Evolutionary conservation across 1,284 basidiomycete species (phyloP), one percentile per base, ranked within the genome.

Genomic region (Pholiota adiposa): DNA sequence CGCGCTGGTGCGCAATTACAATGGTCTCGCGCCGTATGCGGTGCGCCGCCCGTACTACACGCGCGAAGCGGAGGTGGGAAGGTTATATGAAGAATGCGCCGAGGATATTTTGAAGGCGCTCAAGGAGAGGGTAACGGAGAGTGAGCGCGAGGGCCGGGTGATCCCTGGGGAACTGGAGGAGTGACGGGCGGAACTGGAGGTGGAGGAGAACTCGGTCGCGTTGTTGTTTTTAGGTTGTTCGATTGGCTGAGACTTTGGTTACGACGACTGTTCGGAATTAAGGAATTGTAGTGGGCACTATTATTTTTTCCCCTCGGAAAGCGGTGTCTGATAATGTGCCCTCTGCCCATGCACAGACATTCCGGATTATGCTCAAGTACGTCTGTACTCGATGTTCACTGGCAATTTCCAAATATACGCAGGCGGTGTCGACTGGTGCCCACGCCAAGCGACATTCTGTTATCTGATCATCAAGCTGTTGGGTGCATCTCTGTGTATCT

Each of bases 1-100:
- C 73, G 78, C 83, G 9, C 76, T 90, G 6, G 87, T 94, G 33
- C 79, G 90, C 54, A 86, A 89, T 73, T 92, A 93, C 75, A 95
- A 96, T 69, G 87, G 84, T 9, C 73, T 90, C 40, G 93, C 93
- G 9, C 93, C 92, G 3, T 90, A 89, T 65, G 78, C 86, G 11
- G 91, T 89, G 19, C 81, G 92, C 16, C 76, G 89, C 44, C 76
- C 83, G 4, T 83, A 89, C 56, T 80, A 90, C 61, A 75, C 76
- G 34, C 79, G 82, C 19, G 76, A 79, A 9, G 74, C 71, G 18
- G 92, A 94, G 73, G 75, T 94, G 12, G 80, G 80, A 64, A 78
- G 74, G 62, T 71, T 83, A 56, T 88, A 87, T 68, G 75, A 78
- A 29, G 82, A 82, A 1, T 77, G 80, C 51, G 84, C 73, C 6